These are phyloP conservation scores for Solanum dulcamara DNA, from an alignment of 257 asterid species.

Conservation along the genomic window DNA sequence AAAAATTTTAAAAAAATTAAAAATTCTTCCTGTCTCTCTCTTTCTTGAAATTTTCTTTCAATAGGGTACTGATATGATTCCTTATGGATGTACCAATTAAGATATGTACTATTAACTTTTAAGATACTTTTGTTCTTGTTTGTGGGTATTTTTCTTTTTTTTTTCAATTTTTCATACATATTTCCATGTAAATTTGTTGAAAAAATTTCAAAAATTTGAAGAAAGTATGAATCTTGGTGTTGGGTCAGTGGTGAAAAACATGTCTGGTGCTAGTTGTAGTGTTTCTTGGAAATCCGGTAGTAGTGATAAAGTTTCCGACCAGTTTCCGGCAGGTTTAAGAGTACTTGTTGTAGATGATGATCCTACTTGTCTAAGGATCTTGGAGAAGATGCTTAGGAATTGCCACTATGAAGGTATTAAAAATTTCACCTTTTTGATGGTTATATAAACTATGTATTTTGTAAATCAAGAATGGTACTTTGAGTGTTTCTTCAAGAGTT, in stretches of 20 bases:
- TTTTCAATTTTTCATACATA: neutral
- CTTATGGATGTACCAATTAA: neutral
- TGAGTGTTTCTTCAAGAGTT: neutral
- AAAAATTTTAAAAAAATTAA: neutral
- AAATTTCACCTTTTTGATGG: neutral
- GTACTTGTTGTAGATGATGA: conserved; percentile 96
- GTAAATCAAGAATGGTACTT: neutral
- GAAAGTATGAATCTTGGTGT: conserved; percentile 59
- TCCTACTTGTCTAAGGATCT: conserved; percentile 81
- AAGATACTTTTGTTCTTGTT: conserved; percentile 1
- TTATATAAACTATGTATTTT: neutral
- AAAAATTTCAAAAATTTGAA: neutral
- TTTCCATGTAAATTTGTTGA: neutral
- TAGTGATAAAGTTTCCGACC: conserved; percentile 50
- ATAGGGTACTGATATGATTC: neutral
- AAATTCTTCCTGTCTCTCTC: neutral
- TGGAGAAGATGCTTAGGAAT: conserved; percentile 79
- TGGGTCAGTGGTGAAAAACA: conserved; percentile 26
- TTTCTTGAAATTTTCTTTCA: neutral
- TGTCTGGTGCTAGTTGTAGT: conserved; percentile 30
- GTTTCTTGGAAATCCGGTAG: conserved; percentile 50
- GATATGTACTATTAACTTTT: neutral
- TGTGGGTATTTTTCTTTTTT: neutral
- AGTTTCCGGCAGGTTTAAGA: conserved; percentile 87
- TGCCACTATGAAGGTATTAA: conserved; percentile 74